phyloP scores from a whole-genome alignment of 164 flowering plant genomes.

The Magnolia kwangsiensis region DNA sequence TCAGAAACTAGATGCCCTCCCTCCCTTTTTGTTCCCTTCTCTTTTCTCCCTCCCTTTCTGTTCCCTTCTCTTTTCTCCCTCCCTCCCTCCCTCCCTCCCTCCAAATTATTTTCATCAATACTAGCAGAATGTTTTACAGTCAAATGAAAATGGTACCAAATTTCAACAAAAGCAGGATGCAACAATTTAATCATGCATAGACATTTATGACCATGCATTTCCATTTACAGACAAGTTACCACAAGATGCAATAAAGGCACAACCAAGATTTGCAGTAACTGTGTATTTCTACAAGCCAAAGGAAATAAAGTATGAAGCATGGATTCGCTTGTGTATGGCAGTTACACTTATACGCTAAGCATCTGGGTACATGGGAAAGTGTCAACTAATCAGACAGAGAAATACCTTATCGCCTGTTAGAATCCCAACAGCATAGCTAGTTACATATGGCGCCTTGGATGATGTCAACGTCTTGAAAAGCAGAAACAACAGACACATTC shows the following conservation, averaged over 20 bases:
- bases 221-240: neutral
- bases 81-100: no score
- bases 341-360: neutral
- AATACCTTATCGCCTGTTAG: slow-evolving; percentile 57
- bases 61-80: no score
- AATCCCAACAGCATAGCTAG: slow-evolving; percentile 61
- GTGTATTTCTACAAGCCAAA: neutral
- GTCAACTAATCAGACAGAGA: neutral
- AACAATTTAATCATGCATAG: neutral
- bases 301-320: neutral
- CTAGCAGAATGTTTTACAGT: neutral
- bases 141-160: neutral
- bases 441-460: slow-evolving; percentile 31
- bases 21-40: no score
- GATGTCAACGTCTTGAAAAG: slow-evolving; percentile 46
- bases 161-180: neutral
- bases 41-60: no score
- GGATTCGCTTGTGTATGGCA: neutral
- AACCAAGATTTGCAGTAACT: neutral
- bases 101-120: no score
- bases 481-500: slow-evolving; percentile 9
- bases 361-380: neutral
- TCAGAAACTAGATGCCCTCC: no score
- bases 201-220: neutral
- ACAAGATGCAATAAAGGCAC: neutral